Conservation (phyloP, 2,329 filamentous ascomycete genomes). For the Cryphonectria nitschkei region DNA sequence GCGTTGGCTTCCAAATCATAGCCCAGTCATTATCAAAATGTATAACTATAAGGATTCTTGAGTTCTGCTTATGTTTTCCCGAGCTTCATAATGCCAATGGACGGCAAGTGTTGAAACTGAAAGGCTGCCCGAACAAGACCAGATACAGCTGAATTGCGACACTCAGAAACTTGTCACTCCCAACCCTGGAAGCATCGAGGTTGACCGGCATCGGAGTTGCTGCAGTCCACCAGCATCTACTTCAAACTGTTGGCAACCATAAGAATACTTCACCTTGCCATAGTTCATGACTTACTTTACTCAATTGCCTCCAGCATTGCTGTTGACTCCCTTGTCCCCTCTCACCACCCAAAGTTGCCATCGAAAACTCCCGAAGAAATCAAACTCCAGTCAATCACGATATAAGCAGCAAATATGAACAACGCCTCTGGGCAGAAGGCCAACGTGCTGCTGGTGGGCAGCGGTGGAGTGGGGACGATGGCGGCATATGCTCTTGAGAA, state of each 20-base stretch:
- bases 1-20: background rate
- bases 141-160: background rate
- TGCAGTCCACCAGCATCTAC: background rate
- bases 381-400: background rate
- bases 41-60: background rate
- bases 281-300: background rate
- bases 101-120: background rate
- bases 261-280: background rate
- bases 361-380: too few relatives aligned
- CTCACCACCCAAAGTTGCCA: background rate
- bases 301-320: background rate
- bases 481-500: conserved; percentile 57
- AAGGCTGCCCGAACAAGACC: background rate
- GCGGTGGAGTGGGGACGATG: conserved; percentile 60
- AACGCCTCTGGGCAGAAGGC: conserved; percentile 26
- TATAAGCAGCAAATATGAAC: conserved; percentile 15
- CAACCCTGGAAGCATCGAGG: background rate
- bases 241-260: background rate
- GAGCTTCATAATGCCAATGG: too few relatives aligned
- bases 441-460: conserved; percentile 56
- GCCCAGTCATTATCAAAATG: background rate
- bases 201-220: background rate
- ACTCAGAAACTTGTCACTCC: background rate
- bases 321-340: too few relatives aligned
- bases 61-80: background rate